Evolutionary conservation across 2,329 filamentous ascomycete species (phyloP).

Genomic region (Fusarium concolor): DNA sequence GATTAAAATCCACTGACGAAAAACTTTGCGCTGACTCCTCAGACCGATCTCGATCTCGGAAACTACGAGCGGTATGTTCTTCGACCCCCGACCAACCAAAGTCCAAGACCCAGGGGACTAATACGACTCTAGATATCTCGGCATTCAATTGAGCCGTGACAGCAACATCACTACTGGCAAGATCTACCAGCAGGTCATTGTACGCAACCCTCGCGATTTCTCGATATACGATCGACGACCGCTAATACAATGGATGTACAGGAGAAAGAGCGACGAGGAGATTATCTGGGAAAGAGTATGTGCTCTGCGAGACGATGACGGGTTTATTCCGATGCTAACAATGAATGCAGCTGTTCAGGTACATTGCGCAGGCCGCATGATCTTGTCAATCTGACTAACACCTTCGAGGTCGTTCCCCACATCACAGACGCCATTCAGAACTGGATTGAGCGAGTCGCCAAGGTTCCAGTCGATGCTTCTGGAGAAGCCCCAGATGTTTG

Average conservation of each 20-base stretch:
- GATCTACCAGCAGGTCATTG: slow-evolving; percentile 90
- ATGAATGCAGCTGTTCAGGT: slow-evolving; percentile 23
- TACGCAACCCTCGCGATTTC: slow-evolving; percentile 53
- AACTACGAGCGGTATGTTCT: slow-evolving; percentile 62
- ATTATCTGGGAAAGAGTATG: slow-evolving; percentile 52
- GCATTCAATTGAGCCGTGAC: slow-evolving; percentile 82
- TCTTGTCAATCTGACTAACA: not conserved
- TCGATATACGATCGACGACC: not conserved
- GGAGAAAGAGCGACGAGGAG: slow-evolving; percentile 71
- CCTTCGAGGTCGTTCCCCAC: slow-evolving; percentile 74
- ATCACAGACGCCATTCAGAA: slow-evolving; percentile 86
- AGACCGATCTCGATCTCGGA: slow-evolving; percentile 66
- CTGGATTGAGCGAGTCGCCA: slow-evolving; percentile 89
- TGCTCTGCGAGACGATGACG: not conserved
- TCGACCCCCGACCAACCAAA: not conserved
- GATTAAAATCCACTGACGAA: not conserved
- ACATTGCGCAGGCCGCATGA: not conserved
- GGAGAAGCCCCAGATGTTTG: slow-evolving; percentile 88
- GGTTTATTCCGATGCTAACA: slow-evolving; percentile 3
- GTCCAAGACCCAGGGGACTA: not conserved
- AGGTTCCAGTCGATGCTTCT: slow-evolving; percentile 87
- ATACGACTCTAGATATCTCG: slow-evolving; percentile 68
- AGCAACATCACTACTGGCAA: slow-evolving; percentile 99
- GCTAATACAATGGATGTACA: slow-evolving; percentile 18
- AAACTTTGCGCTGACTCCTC: slow-evolving; percentile 24